phyloP scores from a whole-genome alignment of 768 basidiomycete species.

The Xanthoconium stramineum region DNA sequence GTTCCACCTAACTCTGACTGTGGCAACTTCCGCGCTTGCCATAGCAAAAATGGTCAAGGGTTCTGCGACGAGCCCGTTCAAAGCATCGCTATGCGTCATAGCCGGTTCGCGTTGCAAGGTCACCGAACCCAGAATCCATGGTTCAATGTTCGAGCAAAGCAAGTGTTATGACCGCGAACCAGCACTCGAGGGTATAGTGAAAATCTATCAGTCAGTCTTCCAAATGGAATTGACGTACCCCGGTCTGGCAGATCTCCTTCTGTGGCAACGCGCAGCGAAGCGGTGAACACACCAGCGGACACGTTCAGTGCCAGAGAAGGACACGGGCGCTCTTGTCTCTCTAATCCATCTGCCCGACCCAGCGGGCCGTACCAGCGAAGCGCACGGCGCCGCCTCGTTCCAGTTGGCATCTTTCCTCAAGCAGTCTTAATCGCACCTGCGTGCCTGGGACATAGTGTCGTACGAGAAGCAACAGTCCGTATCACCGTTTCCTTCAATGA shows the following conservation, averaged over 20 bases:
- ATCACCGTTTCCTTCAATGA: conserved; percentile 10
- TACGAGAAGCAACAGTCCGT: conserved; percentile 9
- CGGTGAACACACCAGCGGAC: background rate
- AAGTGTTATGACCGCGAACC: background rate
- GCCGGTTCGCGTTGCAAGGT: background rate
- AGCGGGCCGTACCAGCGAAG: conserved; percentile 5
- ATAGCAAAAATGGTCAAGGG: background rate
- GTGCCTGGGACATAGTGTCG: conserved; percentile 7
- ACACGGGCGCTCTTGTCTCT: background rate
- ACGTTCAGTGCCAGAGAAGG: background rate
- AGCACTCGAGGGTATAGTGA: background rate
- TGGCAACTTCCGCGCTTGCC: background rate
- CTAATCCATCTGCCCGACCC: background rate
- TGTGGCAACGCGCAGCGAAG: background rate
- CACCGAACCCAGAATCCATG: background rate
- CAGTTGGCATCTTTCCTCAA: conserved; percentile 7
- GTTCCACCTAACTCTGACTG: background rate
- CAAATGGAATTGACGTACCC: background rate
- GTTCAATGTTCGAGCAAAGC: conserved; percentile 4
- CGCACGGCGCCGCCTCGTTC: conserved; percentile 3
- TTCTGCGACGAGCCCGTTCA: background rate
- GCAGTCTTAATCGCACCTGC: background rate
- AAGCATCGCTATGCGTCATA: background rate
- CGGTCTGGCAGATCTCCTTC: conserved; percentile 1
- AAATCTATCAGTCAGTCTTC: background rate